Evolutionary conservation across 2,329 filamentous ascomycete genomes (phyloP), one percentile per base, ranked within the genome.

Genomic region (Sporothrix brunneoviolacea): DNA sequence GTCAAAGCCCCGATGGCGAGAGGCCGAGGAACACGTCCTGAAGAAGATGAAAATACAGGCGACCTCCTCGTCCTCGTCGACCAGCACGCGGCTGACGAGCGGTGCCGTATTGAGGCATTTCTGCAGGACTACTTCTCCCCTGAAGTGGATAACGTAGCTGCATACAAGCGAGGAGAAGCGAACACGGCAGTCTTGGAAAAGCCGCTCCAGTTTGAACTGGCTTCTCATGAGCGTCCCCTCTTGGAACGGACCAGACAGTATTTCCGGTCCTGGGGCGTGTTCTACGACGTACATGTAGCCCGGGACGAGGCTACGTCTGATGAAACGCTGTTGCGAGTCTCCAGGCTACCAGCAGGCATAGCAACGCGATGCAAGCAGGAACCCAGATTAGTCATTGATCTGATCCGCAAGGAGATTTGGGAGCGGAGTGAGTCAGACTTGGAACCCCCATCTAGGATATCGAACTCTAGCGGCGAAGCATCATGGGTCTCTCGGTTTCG

Each of bases 41-140:
- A 28, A 7, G 50, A 53, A 15, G 18, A 12, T 6, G 50, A 53
- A 15, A 16, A 12, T 6, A 6, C 15, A 7, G 39, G 39, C 22
- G 55, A 62, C 3, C 58, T 82, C 1, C 69, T 97, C 4, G 75
- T 95, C 0, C 72, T 96, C 35, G 76, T 96, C 6, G 93, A 98
- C 61, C 93, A 98, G 61, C 93, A 98, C 63, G 93, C 93, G 1
- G 93, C 91, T 3, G 91, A 96, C 63, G 93, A 98, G 69, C 79
- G 93, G 40, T 82, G 86, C 55, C 82, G 83, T 1, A 77, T 97
- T 1, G 93, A 98, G 62, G 63, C 66, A 0, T 72, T 98, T 1
- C 81, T 94, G 63, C 58, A 59, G 0, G 57, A 57, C 6, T 82
- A 80, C 50, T 81, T 82, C 55, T 43, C 2, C 15, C 58, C 2